A percentile compares a stretch with the other conserved stretches of the same genome.
phyloP scores from a whole-genome alignment of 2,329 filamentous ascomycete species.

The Aaosphaeria pasadenensis region DNA sequence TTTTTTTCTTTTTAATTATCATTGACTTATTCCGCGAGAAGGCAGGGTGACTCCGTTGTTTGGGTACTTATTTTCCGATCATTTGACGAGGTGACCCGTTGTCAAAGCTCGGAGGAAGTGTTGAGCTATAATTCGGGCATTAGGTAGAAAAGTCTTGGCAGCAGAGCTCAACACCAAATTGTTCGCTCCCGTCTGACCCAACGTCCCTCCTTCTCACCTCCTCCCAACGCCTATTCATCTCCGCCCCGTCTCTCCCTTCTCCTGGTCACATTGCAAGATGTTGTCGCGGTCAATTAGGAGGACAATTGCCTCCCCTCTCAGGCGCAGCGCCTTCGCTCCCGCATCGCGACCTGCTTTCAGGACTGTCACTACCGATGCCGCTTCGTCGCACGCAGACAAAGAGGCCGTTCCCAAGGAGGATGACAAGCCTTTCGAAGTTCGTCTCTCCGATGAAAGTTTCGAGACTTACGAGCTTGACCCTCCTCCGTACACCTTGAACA shows the following conservation, averaged over 20 bases:
- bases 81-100: background rate
- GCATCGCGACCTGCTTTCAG: slow-evolving; percentile 46
- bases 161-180: slow-evolving; percentile 16
- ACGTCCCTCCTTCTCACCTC: slow-evolving; percentile 8
- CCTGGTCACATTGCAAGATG: slow-evolving; percentile 27
- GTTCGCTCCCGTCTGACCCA: slow-evolving; percentile 13
- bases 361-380: slow-evolving; percentile 91
- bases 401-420: slow-evolving; percentile 75
- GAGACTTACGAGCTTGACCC: slow-evolving; percentile 99
- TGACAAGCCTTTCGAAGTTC: slow-evolving; percentile 87
- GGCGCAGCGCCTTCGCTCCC: slow-evolving; percentile 36
- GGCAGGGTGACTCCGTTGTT: too few relatives aligned
- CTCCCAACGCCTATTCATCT: slow-evolving; percentile 16
- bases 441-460: slow-evolving; percentile 96
- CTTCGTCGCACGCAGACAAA: slow-evolving; percentile 84
- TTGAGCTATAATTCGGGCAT: background rate
- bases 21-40: too few relatives aligned
- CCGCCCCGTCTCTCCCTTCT: slow-evolving; percentile 9
- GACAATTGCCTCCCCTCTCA: slow-evolving; percentile 38
- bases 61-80: too few relatives aligned
- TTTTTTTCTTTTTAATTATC: too few relatives aligned
- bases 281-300: slow-evolving; percentile 40
- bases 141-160: slow-evolving; percentile 1
- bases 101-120: background rate
- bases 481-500: slow-evolving; percentile 85